Evolutionary conservation across 1,284 basidiomycete genomes (phyloP), one percentile per base, ranked within the genome.

Genomic region (Moesziomyces sp.): DNA sequence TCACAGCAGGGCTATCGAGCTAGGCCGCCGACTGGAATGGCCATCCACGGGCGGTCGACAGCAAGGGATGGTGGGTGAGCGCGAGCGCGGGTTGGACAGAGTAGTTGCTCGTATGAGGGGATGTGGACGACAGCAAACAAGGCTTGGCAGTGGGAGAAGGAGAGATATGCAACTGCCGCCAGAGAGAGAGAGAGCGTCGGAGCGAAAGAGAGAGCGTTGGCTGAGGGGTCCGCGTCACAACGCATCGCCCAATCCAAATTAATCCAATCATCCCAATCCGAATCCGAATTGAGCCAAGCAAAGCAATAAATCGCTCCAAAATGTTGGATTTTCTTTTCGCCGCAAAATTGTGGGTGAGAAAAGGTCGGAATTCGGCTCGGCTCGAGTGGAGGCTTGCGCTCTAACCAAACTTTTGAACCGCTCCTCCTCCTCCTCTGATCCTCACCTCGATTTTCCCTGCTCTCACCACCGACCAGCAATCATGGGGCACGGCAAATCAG

Each of bases 401-500:
- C 21, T 21, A 21, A 21, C 21, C 21, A 21, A 21, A 21, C 21
- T 21, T 21, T 21, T 21, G 21, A 21, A 21, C 21, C 21, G 21
- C 21, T 21, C 21, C 21, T 21, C 21, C 21, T 21, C 21, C 21
- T 21, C 24, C 24, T 26, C 6, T 26, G 24, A 7, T 26, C 24
- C 24, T 26, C 6, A 26, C 24, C 24, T 26, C 24, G 24, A 26
- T 26, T 7, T 7, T 26, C 24, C 24, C 24, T 26, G 6, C 50
- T 8, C 11, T 8, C 34, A 45, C 35, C 8, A n/a, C n/a, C n/a
- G 24, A 19, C 30, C 55, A 51, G 13, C 34, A 28, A 52, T 8
- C 34, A 81, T 81, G 79, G 79, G 79, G 1, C 79, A 81, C 62
- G 79, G 79, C 46, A 77, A 76, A 53, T 79, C 73, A 40, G 79